Base-by-base conservation (phyloP, 2,329 filamentous ascomycete species). In the Sclerotinia sclerotiorum region DNA sequence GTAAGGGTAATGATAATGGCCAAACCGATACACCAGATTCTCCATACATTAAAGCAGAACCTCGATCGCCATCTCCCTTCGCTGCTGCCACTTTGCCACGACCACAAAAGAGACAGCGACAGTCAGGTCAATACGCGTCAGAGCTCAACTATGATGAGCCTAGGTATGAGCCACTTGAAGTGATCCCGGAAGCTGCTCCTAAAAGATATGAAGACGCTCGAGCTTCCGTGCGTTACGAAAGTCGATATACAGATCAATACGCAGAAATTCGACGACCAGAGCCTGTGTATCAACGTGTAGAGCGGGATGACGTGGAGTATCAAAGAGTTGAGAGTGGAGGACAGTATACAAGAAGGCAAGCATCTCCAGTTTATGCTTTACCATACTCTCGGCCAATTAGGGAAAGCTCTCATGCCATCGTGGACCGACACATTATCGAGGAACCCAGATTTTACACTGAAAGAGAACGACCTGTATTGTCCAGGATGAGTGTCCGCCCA, bases 41-140 rank as follows among this genome's bases (percentile, higher is more conserved):
- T 46, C 85, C 86, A 13, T 82, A 83, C 71, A 88, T 90, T 73
- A 90, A 90, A 74, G 79, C 83, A 32, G 88, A 90, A 75, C 88
- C 88, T n/a, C 82, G 81, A 60, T 90, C 88, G 2, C 84, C 85
- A 1, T 89, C 87, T 8, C 87, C 87, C 11, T 77, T 88, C 63
- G 80, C 80, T 70, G 82, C 82, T 24, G 82, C 83, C 27, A 81
- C 84, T n/a, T 82, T 84, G 69, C 77, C 82, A 44, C 82, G 86
- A 61, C 84, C 87, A 13, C 81, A 80, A 72, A 90, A 89, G 76
- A 84, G 87, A 63, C 83, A 84, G 73, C 83, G 84, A 70, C 82
- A 85, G 57, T 77, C 78, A 39, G 78, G 80, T 56, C 80, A 79
- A 61, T 81, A 82, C 68, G 78, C 78, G 32, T 74, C 78, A 48